Conservation (phyloP, 345 rosid species). For the Eucalyptus polyanthemos region DNA sequence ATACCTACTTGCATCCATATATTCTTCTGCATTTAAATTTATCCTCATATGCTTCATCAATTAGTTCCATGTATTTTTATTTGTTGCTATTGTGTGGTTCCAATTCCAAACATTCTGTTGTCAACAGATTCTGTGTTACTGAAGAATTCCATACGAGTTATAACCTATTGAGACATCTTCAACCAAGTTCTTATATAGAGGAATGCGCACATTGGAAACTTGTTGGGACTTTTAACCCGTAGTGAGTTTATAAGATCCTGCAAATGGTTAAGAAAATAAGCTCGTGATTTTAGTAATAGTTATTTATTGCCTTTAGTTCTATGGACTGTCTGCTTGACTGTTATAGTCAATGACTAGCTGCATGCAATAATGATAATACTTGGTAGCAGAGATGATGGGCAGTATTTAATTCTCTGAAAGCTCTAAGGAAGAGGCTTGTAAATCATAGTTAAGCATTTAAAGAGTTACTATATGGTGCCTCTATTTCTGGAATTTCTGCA, state of each 20-base stretch:
- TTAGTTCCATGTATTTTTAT: neutral
- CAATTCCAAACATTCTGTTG: neutral
- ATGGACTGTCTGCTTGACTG: neutral
- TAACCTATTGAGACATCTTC: neutral
- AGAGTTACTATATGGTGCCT: neutral
- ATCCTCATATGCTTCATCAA: neutral
- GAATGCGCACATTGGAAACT: neutral
- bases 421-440: neutral
- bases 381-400: neutral
- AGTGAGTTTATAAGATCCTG: neutral
- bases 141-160: neutral
- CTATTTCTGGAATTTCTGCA: neutral
- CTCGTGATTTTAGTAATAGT: neutral
- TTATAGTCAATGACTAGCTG: neutral
- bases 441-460: neutral
- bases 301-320: neutral
- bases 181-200: neutral
- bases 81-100: neutral
- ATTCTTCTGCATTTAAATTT: neutral
- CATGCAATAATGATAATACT: neutral
- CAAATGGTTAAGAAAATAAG: neutral
- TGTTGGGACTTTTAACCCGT: neutral
- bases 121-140: neutral
- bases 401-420: neutral
- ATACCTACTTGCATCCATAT: neutral